These are phyloP conservation scores for Orbilia oligospora DNA, from an alignment of 2,329 filamentous ascomycete genomes.

Conservation along the genomic window DNA sequence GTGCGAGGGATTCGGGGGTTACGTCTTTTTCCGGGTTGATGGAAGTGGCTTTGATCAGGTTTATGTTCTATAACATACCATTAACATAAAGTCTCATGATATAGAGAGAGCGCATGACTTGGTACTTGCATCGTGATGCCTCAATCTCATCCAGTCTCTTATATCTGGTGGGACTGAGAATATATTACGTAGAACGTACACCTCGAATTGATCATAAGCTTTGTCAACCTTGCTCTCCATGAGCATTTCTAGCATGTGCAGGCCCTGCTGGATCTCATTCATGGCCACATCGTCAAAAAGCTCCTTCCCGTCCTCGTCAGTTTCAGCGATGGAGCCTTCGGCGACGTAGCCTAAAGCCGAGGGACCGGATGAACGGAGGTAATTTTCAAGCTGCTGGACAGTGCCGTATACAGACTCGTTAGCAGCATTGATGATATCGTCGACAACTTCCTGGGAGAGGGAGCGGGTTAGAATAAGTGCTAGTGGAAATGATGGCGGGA, in stretches of 20 bases:
- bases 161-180: constrained; percentile 80
- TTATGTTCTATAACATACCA: constrained; percentile 33
- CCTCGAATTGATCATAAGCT: constrained; percentile 88
- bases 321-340: constrained; percentile 68
- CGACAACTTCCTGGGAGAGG: constrained; percentile 81
- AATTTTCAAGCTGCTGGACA: constrained; percentile 87
- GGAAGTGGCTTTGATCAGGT: constrained; percentile 46
- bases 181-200: constrained; percentile 91
- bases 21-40: constrained; percentile 47
- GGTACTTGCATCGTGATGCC: constrained; percentile 80
- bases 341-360: constrained; percentile 83
- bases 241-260: constrained; percentile 86
- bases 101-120: constrained; percentile 27
- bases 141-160: constrained; percentile 82
- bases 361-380: constrained; percentile 81
- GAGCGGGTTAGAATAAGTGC: constrained; percentile 36
- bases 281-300: constrained; percentile 71
- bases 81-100: not conserved
- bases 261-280: constrained; percentile 87
- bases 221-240: constrained; percentile 85
- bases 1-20: constrained; percentile 51
- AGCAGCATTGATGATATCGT: constrained; percentile 97
- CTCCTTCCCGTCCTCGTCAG: constrained; percentile 67
- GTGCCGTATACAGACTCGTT: constrained; percentile 94
- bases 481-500: constrained; percentile 25